These are phyloP conservation scores for Aureobasidium namibiae DNA, from an alignment of 2,329 filamentous ascomycete species.

Conservation along the genomic window DNA sequence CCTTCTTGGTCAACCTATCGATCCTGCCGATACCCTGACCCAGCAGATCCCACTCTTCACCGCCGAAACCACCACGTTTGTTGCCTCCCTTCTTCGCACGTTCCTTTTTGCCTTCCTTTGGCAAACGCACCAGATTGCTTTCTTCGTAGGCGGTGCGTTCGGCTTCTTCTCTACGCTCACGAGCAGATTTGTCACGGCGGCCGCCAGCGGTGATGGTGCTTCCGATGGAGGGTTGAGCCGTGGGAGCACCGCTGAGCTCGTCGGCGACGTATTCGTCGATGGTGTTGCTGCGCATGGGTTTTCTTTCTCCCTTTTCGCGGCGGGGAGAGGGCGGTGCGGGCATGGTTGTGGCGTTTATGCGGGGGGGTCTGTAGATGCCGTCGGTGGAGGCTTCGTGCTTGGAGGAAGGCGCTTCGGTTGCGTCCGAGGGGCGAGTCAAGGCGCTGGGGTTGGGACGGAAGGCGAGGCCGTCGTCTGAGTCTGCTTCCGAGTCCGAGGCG, in stretches of 20 bases:
- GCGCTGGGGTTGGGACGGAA: slow-evolving; percentile 54
- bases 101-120: slow-evolving; percentile 83
- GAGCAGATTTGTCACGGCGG: slow-evolving; percentile 66
- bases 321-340: slow-evolving; percentile 37
- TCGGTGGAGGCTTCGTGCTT: slow-evolving; percentile 32
- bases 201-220: slow-evolving; percentile 73
- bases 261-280: slow-evolving; percentile 86
- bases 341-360: slow-evolving; percentile 80
- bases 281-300: slow-evolving; percentile 66
- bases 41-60: slow-evolving; percentile 85
- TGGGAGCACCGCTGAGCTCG: slow-evolving; percentile 73
- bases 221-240: slow-evolving; percentile 83
- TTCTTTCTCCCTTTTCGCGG: slow-evolving; percentile 54
- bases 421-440: slow-evolving; percentile 25
- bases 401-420: slow-evolving; percentile 18
- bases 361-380: slow-evolving; percentile 81
- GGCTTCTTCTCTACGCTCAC: slow-evolving; percentile 67
- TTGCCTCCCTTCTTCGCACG: slow-evolving; percentile 47
- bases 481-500: slow-evolving; percentile 32
- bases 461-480: slow-evolving; percentile 47
- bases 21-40: slow-evolving; percentile 83
- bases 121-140: slow-evolving; percentile 79
- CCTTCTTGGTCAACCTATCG: slow-evolving; percentile 65
- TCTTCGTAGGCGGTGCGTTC: slow-evolving; percentile 86
- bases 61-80: slow-evolving; percentile 58